phyloP scores from a whole-genome alignment of 306 rosid genomes.

The Trifolium fragiferum region DNA sequence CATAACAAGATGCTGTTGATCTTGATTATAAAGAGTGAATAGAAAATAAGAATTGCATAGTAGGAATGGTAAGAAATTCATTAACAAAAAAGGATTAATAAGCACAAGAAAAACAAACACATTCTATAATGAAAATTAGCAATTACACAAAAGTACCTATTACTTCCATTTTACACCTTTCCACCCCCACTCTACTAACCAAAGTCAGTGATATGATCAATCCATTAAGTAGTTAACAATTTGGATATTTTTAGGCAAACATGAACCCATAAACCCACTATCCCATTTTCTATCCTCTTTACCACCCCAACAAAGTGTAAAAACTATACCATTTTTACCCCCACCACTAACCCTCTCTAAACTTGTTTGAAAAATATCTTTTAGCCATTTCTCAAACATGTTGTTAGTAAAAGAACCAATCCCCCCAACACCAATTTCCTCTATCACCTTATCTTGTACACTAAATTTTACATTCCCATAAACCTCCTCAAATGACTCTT shows the following conservation, averaged over 20 bases:
- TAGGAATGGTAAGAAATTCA: not conserved
- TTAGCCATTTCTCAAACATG: constrained; percentile 90
- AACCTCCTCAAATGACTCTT: constrained; percentile 59
- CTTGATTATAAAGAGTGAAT: not conserved
- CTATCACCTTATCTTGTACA: constrained; percentile 77
- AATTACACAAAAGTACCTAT: constrained; percentile 60
- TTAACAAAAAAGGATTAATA: not conserved
- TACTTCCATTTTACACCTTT: constrained; percentile 52
- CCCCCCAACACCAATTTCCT: constrained; percentile 63
- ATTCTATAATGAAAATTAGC: constrained; percentile 62
- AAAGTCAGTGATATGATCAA: constrained; percentile 51
- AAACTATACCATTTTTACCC: constrained; percentile 68
- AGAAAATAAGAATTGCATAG: not conserved
- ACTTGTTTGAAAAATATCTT: constrained; percentile 76
- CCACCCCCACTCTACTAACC: constrained; percentile 41
- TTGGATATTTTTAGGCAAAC: constrained; percentile 76
- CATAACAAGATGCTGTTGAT: not conserved
- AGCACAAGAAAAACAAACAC: constrained; percentile 51
- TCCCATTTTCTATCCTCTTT: constrained; percentile 67
- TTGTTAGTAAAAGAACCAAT: constrained; percentile 70
- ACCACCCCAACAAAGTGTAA: constrained; percentile 86
- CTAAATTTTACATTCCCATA: constrained; percentile 63
- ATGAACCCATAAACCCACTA: constrained; percentile 77
- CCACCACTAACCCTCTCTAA: constrained; percentile 61
- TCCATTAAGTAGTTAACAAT: constrained; percentile 69